Base-by-base conservation (phyloP, 108 stramenopile species). In the Seminavis robusta region DNA sequence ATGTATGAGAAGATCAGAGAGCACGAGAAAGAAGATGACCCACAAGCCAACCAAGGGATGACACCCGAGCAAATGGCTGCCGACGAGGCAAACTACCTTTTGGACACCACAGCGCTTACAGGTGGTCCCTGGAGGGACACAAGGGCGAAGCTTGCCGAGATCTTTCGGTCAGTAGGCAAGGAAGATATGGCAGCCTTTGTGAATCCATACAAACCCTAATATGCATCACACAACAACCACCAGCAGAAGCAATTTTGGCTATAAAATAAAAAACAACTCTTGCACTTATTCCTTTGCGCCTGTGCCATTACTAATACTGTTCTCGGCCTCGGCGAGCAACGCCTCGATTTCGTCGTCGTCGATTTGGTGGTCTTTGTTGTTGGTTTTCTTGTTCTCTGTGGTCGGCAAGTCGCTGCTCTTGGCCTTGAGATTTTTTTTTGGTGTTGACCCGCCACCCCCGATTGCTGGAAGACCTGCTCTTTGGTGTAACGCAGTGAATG, bases 1-100 rank as follows among this genome's bases (percentile, higher is more conserved):
- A 76, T 83, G 71, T 88, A 91, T 44, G 79, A 87, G 63, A 87
- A 81, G 45, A 79, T 87, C 30, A 43, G 71, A 39, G 69, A 80
- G 26, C 74, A 77, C 30, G 90, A 88, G 41, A 41, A 60, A 29
- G 76, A 82, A 7, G 83, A 88, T 16, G 77, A 80, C 47, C 50
- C 54, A 31, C 20, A 34, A 1, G 17, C 29, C 1, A 25, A 25
- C 4, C 39, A 30, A 3, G 69, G 72, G 20, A 82, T 69, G 59
- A 79, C 90, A 23, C 73, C 77, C 6, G 77, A 85, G 39, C 83
- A 85, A 59, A 55, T 27, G 16, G 86, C 86, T 0, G 56, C 83
- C 24, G 84, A 87, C 32, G 84, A 84, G 38, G 90, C 86, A 1
- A 85, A 83, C 52, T 69, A 85, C 45, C 51, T 91, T 13, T 52